Evolutionary conservation across 2,329 filamentous ascomycete species (phyloP).

Genomic region (Tricladium varicosporioides): DNA sequence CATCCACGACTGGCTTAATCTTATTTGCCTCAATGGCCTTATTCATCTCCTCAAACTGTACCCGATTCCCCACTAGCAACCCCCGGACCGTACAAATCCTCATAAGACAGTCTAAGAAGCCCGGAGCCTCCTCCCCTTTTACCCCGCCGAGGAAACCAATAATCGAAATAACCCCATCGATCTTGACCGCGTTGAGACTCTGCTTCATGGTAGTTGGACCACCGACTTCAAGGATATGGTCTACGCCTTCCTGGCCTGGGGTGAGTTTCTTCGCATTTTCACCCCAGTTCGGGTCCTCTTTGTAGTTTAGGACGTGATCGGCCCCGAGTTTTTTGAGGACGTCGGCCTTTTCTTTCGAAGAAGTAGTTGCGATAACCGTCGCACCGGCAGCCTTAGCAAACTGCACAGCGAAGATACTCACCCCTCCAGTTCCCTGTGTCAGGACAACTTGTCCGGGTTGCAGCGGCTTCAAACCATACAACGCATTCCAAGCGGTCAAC

Average conservation of each 20-base stretch:
- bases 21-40: constrained; percentile 47
- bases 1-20: constrained; percentile 47
- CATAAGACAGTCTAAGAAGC: constrained; percentile 33
- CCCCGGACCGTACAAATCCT: constrained; percentile 44
- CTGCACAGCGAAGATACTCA: constrained; percentile 38
- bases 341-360: constrained; percentile 37
- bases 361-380: constrained; percentile 43
- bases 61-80: constrained; percentile 44
- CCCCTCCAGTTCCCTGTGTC: constrained; percentile 43
- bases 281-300: constrained; percentile 40
- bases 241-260: constrained; percentile 38
- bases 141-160: constrained; percentile 38
- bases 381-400: constrained; percentile 42
- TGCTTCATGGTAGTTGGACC: constrained; percentile 41
- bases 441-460: constrained; percentile 38
- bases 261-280: constrained; percentile 37
- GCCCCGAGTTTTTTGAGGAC: constrained; percentile 40
- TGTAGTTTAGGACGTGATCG: constrained; percentile 45
- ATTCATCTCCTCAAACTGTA: constrained; percentile 52
- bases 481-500: constrained; percentile 56
- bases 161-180: constrained; percentile 41
- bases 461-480: constrained; percentile 46
- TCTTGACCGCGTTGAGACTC: constrained; percentile 38
- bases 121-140: constrained; percentile 22
- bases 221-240: constrained; percentile 44